Evolutionary conservation across 441 rosid genomes (phyloP).

Genomic region (Euphorbia corollata): DNA sequence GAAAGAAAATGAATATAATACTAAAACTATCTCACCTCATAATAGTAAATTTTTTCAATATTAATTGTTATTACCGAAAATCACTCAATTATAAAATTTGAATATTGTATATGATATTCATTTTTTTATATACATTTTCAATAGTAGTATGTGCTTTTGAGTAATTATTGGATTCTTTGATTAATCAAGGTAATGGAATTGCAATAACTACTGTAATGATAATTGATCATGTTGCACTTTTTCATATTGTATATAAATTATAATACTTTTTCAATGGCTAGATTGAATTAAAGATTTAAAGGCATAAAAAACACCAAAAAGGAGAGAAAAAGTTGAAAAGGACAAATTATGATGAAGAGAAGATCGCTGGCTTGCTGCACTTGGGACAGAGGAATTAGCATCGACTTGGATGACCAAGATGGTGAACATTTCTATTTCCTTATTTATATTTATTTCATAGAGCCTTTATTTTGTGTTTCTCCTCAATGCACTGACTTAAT

Average conservation of each 20-base stretch:
- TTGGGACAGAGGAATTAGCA: conserved; percentile 54
- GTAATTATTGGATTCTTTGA: not conserved
- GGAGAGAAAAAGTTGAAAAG: not conserved
- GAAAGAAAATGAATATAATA: not conserved
- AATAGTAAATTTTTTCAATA: not conserved
- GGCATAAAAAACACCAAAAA: not conserved
- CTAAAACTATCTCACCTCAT: not conserved
- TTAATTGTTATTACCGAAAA: not conserved
- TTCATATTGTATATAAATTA: too few species aligned
- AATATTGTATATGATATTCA: not conserved
- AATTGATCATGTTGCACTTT: not conserved
- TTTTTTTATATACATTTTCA: too few species aligned
- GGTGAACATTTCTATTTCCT: conserved; percentile 36
- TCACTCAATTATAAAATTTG: too few species aligned
- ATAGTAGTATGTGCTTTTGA: not conserved
- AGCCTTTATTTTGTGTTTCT: not conserved
- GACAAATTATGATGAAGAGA: conserved; percentile 14
- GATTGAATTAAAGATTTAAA: conserved; percentile 2
- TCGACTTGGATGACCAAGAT: conserved; percentile 74
- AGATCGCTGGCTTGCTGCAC: conserved; percentile 22
- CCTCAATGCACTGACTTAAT: not conserved
- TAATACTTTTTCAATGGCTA: not conserved
- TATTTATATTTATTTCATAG: too few species aligned
- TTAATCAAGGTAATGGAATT: not conserved
- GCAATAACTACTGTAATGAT: not conserved